Evolutionary conservation across 768 basidiomycete species (phyloP).

Genomic region (Termitomyces sp.): DNA sequence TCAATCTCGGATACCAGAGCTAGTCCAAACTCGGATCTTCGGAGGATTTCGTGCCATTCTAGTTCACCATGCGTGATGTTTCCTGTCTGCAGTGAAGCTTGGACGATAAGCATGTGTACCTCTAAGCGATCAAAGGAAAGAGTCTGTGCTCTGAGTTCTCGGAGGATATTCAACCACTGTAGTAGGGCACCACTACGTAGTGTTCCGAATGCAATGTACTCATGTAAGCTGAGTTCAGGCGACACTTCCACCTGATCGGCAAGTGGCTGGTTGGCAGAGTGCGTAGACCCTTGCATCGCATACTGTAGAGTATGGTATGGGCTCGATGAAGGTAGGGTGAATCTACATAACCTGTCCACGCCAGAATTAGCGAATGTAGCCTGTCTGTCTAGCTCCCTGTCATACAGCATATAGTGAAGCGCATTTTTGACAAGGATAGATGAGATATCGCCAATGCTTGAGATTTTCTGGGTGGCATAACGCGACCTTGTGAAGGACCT

Average conservation of each 20-base stretch:
- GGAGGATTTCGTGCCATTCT: neutral
- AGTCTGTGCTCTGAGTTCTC: neutral
- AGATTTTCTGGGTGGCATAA: conserved; percentile 16
- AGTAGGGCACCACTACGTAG: neutral
- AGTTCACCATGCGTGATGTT: neutral
- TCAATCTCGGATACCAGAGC: neutral
- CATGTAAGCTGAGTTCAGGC: neutral
- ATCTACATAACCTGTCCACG: conserved; percentile 20
- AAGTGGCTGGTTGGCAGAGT: conserved; percentile 37
- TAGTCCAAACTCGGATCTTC: neutral
- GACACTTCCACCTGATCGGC: neutral
- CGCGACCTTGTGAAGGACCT: conserved; percentile 17
- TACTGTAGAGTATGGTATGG: conserved; percentile 29
- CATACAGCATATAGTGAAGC: conserved; percentile 25
- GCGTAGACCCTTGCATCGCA: conserved; percentile 26
- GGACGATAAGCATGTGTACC: neutral
- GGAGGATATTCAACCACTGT: neutral
- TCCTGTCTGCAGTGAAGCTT: neutral
- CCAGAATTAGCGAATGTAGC: conserved; percentile 11
- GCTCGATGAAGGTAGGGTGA: conserved; percentile 20
- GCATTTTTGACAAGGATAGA: conserved; percentile 24
- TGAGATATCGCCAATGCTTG: conserved; percentile 2
- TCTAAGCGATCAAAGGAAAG: neutral
- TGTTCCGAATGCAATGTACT: neutral
- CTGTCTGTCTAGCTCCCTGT: conserved; percentile 11